Base-by-base conservation (phyloP, 177 flowering plant species). In the Vitis hybrid region DNA sequence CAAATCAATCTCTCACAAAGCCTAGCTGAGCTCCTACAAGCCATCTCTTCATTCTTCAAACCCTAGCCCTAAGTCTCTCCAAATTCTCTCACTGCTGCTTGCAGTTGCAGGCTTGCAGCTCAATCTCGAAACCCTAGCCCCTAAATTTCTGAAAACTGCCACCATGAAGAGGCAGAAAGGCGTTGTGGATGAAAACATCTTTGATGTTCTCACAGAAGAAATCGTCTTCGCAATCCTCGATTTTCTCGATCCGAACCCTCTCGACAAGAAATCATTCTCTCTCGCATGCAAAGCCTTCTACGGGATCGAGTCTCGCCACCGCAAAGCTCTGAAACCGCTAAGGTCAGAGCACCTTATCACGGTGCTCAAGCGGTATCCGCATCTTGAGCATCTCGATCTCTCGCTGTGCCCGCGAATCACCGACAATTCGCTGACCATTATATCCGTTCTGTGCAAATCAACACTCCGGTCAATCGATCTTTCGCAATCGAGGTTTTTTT, bases 191-290 rank as follows among this genome's bases (percentile, higher is more conserved):
- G 20, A 19, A 71, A 76, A 62, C 76, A 68, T 45, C 67, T 87
- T 90, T 66, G 89, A 87, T 62, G 75, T 78, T 10, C 81, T 92
- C 15, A 73, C 86, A 2, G 92, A 92, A 18, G 97, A 90, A 70
- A 75, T 89, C 65, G 63, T 89, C 33, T 87, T 87, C 82, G 4
- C 75, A 3, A 83, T 93, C 76, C 86, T 91, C 48, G 96, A 91
- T 70, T 76, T 66, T 60, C 86, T 93, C 55, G 18, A 70, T 19
- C 70, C 72, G 4, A 77, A 80, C 77, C 87, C 94, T 6, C 31
- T 74, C 15, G 98, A 89, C 78, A 73, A 22, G 45, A 93, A 90
- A 66, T 81, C 97, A 19, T 90, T 91, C 78, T 87, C 97, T 11
- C 72, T 87, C 3, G 89, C 78, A 48, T 90, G 85, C 78, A 84